Conservation (phyloP, 2,329 filamentous ascomycete species). For the Pseudopyrenochaeta lycopersici region DNA sequence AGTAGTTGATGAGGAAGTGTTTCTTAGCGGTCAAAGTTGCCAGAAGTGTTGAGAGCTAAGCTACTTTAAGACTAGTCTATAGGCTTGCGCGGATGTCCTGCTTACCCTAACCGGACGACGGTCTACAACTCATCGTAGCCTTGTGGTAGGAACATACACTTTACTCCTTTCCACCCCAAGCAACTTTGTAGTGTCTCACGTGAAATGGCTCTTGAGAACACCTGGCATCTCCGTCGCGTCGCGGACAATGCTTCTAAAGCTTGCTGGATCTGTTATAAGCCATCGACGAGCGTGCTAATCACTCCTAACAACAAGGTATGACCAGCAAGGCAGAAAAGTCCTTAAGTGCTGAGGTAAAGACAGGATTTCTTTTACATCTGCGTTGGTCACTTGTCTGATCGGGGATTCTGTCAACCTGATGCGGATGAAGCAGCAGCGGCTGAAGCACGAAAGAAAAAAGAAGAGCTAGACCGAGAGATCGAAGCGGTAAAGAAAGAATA, state of each 20-base stretch:
- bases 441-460: constrained; percentile 63
- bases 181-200: neutral
- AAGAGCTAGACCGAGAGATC: constrained; percentile 59
- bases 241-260: constrained; percentile 83
- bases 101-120: neutral
- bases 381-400: constrained; percentile 80
- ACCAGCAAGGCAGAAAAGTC: neutral
- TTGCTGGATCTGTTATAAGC: constrained; percentile 93
- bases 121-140: neutral
- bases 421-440: constrained; percentile 71
- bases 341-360: constrained; percentile 4
- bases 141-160: neutral
- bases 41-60: constrained; percentile 5
- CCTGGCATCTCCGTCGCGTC: constrained; percentile 86
- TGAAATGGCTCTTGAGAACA: constrained; percentile 67
- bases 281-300: constrained; percentile 84
- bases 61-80: constrained; percentile 14
- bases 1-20: constrained; percentile 3
- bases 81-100: constrained; percentile 1
- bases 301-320: constrained; percentile 87
- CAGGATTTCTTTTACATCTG: constrained; percentile 95
- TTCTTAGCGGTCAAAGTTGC: constrained; percentile 7
- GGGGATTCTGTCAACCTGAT: constrained; percentile 77
- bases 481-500: constrained; percentile 60
- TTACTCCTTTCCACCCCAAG: too few relatives aligned